Evolutionary conservation across 2,329 filamentous ascomycete species (phyloP), one percentile per base, ranked within the genome.

Genomic region (Colletotrichum liaoningense): DNA sequence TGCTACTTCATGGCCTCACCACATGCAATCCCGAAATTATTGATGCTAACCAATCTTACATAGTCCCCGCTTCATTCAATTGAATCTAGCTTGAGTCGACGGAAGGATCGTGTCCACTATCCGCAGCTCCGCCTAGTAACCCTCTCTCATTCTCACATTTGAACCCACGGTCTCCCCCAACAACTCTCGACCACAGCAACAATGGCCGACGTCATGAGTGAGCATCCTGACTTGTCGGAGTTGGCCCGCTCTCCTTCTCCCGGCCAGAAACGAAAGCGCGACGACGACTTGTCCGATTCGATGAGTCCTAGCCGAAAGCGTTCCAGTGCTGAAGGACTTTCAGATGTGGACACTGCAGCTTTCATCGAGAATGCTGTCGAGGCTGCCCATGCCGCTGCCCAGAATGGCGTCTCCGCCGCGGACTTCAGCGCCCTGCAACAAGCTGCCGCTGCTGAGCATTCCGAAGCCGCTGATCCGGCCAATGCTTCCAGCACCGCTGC

Each of bases 401-500:
- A 81, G 11, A 82, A 79, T 54, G 84, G 83, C 22, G 85, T 88
- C 63, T 86, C 85, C 35, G 86, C 87, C 33, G 86, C 88, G 73
- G 88, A 90, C 76, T 89, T 90, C 77, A 87, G 84, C 74, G 88
- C 88, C 38, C 84, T 90, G 6, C 88, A 89, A 75, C 88, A 90
- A 77, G 88, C 88, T 11, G 83, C 88, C 6, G 83, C 80, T 24
- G 81, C 82, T 8, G 80, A 88, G 22, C 87, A 88, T 74, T 81
- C 83, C 14, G 87, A 88, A 64, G 79, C 84, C 11, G 79, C 87
- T 14, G 87, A 90, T 75, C 84, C 87, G 12, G 83, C 86, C 68
- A 88, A 87, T 77, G 89, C 88, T 24, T 89, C 89, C 4, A 90
- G 85, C 77, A 91, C 89, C 16, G 89, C 89, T 5, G 89, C 90